Percentiles rank a stretch among this genome's conserved stretches.
Conservation (phyloP, 2,329 filamentous ascomycete species). For the Arthrobotrys musiformis region DNA sequence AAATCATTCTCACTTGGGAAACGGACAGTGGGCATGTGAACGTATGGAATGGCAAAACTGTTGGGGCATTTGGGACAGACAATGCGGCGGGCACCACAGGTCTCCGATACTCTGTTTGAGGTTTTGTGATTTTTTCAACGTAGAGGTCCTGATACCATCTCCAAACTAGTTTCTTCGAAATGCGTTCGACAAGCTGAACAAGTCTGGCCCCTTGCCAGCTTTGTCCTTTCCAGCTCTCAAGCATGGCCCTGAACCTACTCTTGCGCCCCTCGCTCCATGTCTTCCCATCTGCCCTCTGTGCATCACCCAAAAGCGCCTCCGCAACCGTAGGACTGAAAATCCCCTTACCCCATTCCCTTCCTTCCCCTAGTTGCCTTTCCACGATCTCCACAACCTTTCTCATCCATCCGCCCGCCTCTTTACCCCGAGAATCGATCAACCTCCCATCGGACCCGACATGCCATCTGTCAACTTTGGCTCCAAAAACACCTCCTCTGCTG, state of each 20-base stretch:
- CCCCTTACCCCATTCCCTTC: conserved; percentile 84
- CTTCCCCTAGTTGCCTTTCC: conserved; percentile 84
- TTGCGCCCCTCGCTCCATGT: conserved; percentile 61
- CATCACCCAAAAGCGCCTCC: conserved; percentile 66
- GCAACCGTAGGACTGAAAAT: conserved; percentile 71
- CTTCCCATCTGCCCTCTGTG: conserved; percentile 63
- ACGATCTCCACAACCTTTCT: conserved; percentile 92
- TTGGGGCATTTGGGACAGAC: conserved; percentile 85
- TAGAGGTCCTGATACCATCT: conserved; percentile 89
- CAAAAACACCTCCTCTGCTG: conserved; percentile 83
- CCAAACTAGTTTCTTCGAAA: conserved; percentile 79
- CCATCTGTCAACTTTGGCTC: conserved; percentile 84
- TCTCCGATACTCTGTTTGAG: conserved; percentile 73
- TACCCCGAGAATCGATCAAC: conserved; percentile 77
- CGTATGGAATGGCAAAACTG: conserved; percentile 95
- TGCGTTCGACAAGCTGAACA: conserved; percentile 84
- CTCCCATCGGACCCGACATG: conserved; percentile 88
- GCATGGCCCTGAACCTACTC: conserved; percentile 61
- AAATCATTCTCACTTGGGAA: conserved; percentile 90
- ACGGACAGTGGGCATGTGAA: conserved; percentile 95
- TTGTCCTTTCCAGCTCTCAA: conserved; percentile 74
- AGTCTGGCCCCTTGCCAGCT: conserved; percentile 90
- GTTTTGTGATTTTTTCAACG: conserved; percentile 70
- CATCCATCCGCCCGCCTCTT: conserved; percentile 79
- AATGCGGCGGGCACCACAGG: conserved; percentile 78